Evolutionary conservation across 2,329 filamentous ascomycete genomes (phyloP).

Genomic region (Penicillium decumbens): DNA sequence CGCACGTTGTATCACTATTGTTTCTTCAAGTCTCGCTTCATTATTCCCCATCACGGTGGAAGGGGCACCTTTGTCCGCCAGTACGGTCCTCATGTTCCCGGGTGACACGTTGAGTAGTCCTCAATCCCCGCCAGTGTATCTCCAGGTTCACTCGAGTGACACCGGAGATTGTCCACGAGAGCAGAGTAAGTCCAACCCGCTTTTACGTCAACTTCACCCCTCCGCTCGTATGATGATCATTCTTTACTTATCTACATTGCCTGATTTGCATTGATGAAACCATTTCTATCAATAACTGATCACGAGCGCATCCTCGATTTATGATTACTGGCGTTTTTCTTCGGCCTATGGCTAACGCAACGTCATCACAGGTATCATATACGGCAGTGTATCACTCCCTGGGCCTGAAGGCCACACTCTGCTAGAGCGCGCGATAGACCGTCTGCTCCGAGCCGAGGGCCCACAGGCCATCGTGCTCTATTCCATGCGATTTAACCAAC

Average conservation of each 20-base stretch:
- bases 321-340: slow-evolving; percentile 18
- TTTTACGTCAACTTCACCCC: slow-evolving; percentile 5
- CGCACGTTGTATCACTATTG: slow-evolving; percentile 62
- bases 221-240: slow-evolving; percentile 71
- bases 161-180: slow-evolving; percentile 83
- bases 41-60: slow-evolving; percentile 71
- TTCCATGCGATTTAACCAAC: slow-evolving; percentile 52
- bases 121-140: slow-evolving; percentile 50
- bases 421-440: slow-evolving; percentile 34
- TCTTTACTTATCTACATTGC: slow-evolving; percentile 98
- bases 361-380: slow-evolving; percentile 52
- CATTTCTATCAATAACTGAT: slow-evolving; percentile 79
- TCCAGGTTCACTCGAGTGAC: slow-evolving; percentile 76
- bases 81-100: slow-evolving; percentile 48
- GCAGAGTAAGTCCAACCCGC: slow-evolving; percentile 70
- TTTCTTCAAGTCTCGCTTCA: slow-evolving; percentile 59
- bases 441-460: slow-evolving; percentile 41
- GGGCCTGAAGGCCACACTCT: slow-evolving; percentile 39
- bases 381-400: slow-evolving; percentile 47
- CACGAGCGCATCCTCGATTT: slow-evolving; percentile 36
- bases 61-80: slow-evolving; percentile 69
- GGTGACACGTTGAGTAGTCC: slow-evolving; percentile 28
- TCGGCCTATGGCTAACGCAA: slow-evolving; percentile 33
- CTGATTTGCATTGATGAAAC: slow-evolving; percentile 89
- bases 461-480: slow-evolving; percentile 45